Evolutionary conservation across 2,329 filamentous ascomycete species (phyloP), one percentile per base, ranked within the genome.

Genomic region (Penicillium sp.): DNA sequence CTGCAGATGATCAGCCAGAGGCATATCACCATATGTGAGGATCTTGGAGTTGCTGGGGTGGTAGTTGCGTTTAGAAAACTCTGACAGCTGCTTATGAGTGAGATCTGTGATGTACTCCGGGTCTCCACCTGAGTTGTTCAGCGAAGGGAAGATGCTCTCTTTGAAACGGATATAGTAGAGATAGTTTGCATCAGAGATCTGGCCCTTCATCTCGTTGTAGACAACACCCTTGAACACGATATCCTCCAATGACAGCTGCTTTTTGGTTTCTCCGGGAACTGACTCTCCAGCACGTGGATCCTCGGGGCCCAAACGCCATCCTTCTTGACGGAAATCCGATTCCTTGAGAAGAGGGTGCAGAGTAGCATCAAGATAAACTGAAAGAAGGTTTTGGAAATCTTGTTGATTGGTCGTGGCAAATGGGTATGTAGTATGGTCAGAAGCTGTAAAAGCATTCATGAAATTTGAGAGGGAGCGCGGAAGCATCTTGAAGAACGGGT

Each of bases 401-500:
- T 96, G 91, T 19, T 85, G 81, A 68, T 99, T 99, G 25, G 94
- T 99, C 2, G 94, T 99, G 54, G 94, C 92, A 74, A 99, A 99
- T 2, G 94, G 94, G 70, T 99, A 99, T 64, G 91, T 96, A 11
- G 94, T 99, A 73, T 99, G 92, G 69, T 97, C 93, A 22, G 91
- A 89, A 26, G 92, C 91, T 40, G 94, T 99, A 72, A 97, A 96
- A 58, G 94, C 94, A 74, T 99, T 99, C 94, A 99, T 99, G 71
- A 97, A 99, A 76, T 97, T 99, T 61, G 94, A 97, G n/a, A 99
- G 82, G 5, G 94, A 97, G 65, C 94, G 87, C 22, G 94, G 94
- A 26, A 99, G 84, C 94, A 99, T 99, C 83, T 97, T 99, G 82
- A 99, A 99, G 81, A 99, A 99, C 0, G 94, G 94, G 69, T 99